Evolutionary conservation across 2,329 filamentous ascomycete genomes (phyloP).

Genomic region (Aspergillaceae sp.): DNA sequence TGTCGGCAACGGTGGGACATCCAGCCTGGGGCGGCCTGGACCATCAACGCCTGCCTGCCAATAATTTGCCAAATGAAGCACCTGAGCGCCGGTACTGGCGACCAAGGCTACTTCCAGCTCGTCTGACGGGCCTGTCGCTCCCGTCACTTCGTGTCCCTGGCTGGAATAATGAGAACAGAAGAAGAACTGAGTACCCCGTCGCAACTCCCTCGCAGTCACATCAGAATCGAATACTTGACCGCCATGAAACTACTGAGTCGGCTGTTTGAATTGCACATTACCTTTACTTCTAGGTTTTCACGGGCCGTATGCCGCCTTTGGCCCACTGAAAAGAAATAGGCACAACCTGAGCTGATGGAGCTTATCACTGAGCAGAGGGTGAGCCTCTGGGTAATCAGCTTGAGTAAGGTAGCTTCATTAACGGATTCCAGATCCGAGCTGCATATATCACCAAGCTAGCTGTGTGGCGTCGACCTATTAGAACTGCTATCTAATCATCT

Average conservation of each 20-base stretch:
- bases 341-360: too few species aligned
- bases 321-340: too few species aligned
- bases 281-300: background rate
- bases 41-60: background rate
- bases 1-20: slow-evolving; percentile 6
- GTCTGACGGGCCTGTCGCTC: slow-evolving; percentile 6
- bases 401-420: too few species aligned
- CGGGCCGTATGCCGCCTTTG: too few species aligned
- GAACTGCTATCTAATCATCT: too few species aligned
- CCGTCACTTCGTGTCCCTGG: background rate
- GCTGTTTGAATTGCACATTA: slow-evolving; percentile 3
- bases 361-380: too few species aligned
- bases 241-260: slow-evolving; percentile 14
- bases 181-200: background rate
- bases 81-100: slow-evolving; percentile 2
- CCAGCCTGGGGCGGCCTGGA: background rate
- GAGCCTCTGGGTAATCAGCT: too few species aligned
- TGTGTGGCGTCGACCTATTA: too few species aligned
- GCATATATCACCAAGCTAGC: too few species aligned
- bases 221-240: slow-evolving; percentile 10
- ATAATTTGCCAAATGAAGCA: slow-evolving; percentile 1
- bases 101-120: slow-evolving; percentile 11
- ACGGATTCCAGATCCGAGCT: too few species aligned
- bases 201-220: background rate
- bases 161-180: background rate